Conservation (phyloP, 164 flowering plant genomes). For the Chimonanthus salicifolius region DNA sequence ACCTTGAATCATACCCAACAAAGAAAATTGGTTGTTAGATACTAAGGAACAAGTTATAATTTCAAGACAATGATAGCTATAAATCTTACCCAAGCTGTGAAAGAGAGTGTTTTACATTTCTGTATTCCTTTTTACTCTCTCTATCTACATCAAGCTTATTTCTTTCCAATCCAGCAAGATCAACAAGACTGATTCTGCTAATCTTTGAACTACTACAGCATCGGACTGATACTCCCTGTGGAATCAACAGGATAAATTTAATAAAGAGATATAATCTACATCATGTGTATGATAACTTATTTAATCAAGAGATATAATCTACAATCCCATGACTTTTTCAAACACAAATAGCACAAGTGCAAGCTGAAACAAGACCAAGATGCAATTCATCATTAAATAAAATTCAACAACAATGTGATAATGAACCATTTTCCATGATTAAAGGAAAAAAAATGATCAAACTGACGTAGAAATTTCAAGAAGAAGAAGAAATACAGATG, state of each 20-base stretch:
- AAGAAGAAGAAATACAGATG: background rate
- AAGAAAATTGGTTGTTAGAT: background rate
- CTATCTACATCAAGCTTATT: conserved; percentile 46
- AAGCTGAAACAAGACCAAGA: background rate
- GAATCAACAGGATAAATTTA: background rate
- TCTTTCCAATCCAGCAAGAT: conserved; percentile 85
- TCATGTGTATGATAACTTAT: background rate
- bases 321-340: no score
- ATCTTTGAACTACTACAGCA: conserved; percentile 72
- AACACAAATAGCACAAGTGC: background rate
- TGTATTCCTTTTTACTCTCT: conserved; percentile 50
- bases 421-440: background rate
- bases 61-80: conserved; percentile 3
- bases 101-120: conserved; percentile 67
- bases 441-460: no score
- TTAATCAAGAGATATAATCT: background rate
- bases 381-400: background rate
- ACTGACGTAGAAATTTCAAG: no score
- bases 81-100: conserved; percentile 81
- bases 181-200: conserved; percentile 84
- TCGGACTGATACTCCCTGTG: conserved; percentile 66
- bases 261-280: background rate
- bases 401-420: background rate
- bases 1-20: background rate
- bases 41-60: background rate